Evolutionary conservation across 192 early-diverging fungal species (phyloP).

Genomic region (Helicostylum pulchrum): DNA sequence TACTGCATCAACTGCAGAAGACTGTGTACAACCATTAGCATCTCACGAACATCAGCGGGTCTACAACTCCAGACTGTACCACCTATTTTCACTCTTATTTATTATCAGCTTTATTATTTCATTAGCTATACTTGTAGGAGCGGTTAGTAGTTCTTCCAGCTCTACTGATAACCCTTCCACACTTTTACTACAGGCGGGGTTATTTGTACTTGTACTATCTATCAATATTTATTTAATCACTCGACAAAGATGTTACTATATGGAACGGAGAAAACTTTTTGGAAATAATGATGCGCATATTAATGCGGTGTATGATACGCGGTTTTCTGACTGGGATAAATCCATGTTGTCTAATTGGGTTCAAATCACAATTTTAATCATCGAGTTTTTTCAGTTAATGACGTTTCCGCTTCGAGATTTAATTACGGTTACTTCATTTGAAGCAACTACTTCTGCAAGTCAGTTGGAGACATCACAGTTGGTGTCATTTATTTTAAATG

Average conservation of each 20-base stretch:
- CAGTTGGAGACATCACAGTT: constrained; percentile 44
- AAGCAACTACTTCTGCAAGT: not conserved
- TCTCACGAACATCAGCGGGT: constrained; percentile 34
- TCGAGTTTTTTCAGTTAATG: constrained; percentile 78
- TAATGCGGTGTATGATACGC: constrained; percentile 33
- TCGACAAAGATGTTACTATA: constrained; percentile 35
- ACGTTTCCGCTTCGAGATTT: constrained; percentile 78
- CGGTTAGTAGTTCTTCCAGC: constrained; percentile 3
- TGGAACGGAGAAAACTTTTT: constrained; percentile 29
- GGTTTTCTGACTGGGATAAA: constrained; percentile 29
- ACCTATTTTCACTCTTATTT: constrained; percentile 35
- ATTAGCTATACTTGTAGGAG: constrained; percentile 30
- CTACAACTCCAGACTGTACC: constrained; percentile 22
- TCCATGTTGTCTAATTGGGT: constrained; percentile 61
- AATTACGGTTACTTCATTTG: constrained; percentile 32
- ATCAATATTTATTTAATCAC: constrained; percentile 40
- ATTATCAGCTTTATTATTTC: constrained; percentile 23
- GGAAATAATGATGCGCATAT: constrained; percentile 35
- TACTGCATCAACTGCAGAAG: not conserved
- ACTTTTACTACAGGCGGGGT: constrained; percentile 17
- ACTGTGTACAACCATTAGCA: not conserved
- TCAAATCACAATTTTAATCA: constrained; percentile 65
- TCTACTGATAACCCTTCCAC: constrained; percentile 11
- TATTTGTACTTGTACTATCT: constrained; percentile 36
- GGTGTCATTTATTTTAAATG: constrained; percentile 51